phyloP scores from a whole-genome alignment of 2,329 filamentous ascomycete genomes.

The Zalaria obscura region DNA sequence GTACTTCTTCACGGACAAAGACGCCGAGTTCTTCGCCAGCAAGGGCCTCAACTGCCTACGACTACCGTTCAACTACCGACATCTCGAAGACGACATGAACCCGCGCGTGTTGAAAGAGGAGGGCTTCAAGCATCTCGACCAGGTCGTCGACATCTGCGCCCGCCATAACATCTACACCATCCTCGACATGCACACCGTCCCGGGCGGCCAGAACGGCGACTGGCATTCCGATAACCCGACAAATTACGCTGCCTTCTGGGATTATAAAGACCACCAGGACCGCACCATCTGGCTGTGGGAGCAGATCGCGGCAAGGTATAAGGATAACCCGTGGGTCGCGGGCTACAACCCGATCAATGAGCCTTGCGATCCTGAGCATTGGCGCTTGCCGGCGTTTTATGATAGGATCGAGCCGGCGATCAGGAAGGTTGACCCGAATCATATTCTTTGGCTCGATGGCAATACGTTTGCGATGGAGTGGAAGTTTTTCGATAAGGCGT shows the following conservation, averaged over 20 bases:
- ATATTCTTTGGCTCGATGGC: constrained; percentile 29
- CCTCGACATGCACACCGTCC: constrained; percentile 34
- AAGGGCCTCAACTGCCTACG: constrained; percentile 44
- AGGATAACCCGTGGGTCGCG: constrained; percentile 31
- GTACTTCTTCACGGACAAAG: constrained; percentile 45
- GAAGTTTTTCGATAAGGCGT: constrained; percentile 24
- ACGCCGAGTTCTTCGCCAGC: constrained; percentile 43
- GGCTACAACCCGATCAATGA: constrained; percentile 41
- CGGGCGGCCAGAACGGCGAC: constrained; percentile 36
- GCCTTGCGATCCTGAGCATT: constrained; percentile 33
- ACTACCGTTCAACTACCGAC: constrained; percentile 47
- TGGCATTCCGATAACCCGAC: constrained; percentile 37
- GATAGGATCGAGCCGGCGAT: constrained; percentile 32
- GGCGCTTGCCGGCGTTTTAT: constrained; percentile 32
- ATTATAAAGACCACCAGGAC: constrained; percentile 36
- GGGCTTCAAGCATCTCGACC: constrained; percentile 36
- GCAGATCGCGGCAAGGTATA: constrained; percentile 31
- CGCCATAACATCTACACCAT: constrained; percentile 36
- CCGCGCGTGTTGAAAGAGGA: constrained; percentile 32
- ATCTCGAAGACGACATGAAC: constrained; percentile 38
- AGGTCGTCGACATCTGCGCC: constrained; percentile 34
- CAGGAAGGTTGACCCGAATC: constrained; percentile 30
- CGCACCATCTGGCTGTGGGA: constrained; percentile 36
- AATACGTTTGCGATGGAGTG: constrained; percentile 26
- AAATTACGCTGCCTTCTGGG: constrained; percentile 35